Conservation (phyloP, 345 rosid species). For the Euphorbia peplus region DNA sequence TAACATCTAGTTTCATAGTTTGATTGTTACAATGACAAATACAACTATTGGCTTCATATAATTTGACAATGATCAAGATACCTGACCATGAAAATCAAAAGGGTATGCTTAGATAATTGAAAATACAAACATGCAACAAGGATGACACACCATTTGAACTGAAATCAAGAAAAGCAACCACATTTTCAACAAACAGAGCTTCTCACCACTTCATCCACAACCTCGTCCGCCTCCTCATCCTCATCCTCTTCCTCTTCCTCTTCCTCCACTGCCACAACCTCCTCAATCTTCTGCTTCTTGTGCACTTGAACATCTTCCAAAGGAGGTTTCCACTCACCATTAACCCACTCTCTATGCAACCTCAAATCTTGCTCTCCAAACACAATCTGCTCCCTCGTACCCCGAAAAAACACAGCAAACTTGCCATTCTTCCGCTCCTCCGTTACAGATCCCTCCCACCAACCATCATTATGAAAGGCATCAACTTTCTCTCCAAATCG, state of each 20-base stretch:
- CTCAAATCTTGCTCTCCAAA: constrained; percentile 48
- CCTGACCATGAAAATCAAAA: too few species aligned
- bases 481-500: constrained; percentile 60
- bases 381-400: constrained; percentile 50
- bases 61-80: too few species aligned
- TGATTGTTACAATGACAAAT: background rate
- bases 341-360: constrained; percentile 67
- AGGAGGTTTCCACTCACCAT: constrained; percentile 66
- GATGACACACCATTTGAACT: background rate
- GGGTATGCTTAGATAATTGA: too few species aligned
- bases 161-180: background rate
- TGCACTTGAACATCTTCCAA: constrained; percentile 26
- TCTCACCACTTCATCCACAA: background rate
- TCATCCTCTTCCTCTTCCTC: too few species aligned
- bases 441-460: constrained; percentile 89
- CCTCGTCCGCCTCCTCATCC: background rate
- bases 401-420: constrained; percentile 57
- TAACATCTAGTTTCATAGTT: too few species aligned
- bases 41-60: too few species aligned
- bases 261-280: constrained; percentile 2
- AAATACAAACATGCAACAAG: background rate
- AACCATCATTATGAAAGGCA: constrained; percentile 64
- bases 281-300: constrained; percentile 9
- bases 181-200: background rate
- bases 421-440: constrained; percentile 46